These are phyloP conservation scores for Knufia petricola DNA, from an alignment of 2,329 filamentous ascomycete genomes.

Conservation along the genomic window DNA sequence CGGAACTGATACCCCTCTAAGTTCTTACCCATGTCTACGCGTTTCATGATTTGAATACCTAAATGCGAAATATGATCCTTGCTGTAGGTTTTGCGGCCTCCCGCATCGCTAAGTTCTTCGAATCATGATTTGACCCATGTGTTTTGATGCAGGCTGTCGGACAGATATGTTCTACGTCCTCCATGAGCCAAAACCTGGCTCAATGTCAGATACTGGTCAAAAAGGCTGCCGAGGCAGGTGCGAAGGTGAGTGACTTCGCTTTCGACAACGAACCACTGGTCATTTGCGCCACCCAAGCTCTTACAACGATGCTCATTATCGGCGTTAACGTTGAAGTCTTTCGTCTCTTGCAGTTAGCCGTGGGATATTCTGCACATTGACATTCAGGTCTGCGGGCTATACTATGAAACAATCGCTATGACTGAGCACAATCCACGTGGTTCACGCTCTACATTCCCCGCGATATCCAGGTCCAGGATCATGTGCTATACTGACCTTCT, in stretches of 20 bases:
- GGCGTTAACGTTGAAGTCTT: no score
- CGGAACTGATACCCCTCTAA: no score
- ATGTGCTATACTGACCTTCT: neutral
- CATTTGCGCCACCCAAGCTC: no score
- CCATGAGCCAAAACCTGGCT: slow-evolving; percentile 65
- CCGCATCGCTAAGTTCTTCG: slow-evolving; percentile 1
- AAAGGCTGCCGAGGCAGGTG: slow-evolving; percentile 65
- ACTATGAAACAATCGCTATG: no score
- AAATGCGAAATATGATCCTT: slow-evolving; percentile 18
- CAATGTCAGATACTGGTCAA: slow-evolving; percentile 64
- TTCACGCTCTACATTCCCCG: no score
- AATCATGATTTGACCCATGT: slow-evolving; percentile 6
- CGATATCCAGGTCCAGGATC: no score
- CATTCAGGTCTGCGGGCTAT: no score
- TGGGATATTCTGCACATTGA: no score
- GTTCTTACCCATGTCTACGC: no score
- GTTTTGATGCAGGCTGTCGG: slow-evolving; percentile 60
- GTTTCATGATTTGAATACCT: no score
- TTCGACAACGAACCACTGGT: neutral
- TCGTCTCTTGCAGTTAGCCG: no score
- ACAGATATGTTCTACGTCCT: slow-evolving; percentile 78
- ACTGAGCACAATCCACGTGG: no score
- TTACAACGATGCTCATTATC: neutral
- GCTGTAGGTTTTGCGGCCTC: slow-evolving; percentile 15
- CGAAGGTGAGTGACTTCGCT: slow-evolving; percentile 49